Conservation (phyloP, 164 flowering plant species). For the Sextonia rubra region DNA sequence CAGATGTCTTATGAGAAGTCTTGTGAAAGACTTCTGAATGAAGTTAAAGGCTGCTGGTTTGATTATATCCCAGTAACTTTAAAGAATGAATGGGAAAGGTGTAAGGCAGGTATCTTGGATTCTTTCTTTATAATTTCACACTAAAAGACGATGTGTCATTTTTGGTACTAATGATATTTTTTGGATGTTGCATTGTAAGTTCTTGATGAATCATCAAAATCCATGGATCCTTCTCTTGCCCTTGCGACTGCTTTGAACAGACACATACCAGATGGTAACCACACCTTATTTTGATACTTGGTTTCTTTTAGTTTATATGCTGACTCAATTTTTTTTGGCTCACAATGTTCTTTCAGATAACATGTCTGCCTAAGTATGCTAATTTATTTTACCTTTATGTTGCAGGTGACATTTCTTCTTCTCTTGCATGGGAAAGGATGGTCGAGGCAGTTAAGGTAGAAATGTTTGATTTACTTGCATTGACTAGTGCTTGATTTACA, state of each 20-base stretch:
- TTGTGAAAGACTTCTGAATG: constrained; percentile 32
- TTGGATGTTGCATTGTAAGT: constrained; percentile 25
- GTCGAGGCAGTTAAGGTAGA: constrained; percentile 52
- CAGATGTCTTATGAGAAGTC: constrained; percentile 50
- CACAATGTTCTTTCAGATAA: not conserved
- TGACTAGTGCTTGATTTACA: not conserved
- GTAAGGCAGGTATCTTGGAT: constrained; percentile 39
- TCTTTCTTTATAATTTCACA: not conserved
- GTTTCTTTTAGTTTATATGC: not conserved
- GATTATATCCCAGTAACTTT: constrained; percentile 50
- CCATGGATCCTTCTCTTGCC: constrained; percentile 42
- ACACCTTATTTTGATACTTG: not conserved
- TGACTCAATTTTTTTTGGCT: not conserved
- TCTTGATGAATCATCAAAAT: constrained; percentile 37
- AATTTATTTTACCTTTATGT: not conserved
- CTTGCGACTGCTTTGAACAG: constrained; percentile 32
- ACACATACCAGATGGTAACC: constrained; percentile 28
- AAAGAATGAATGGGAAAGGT: constrained; percentile 49
- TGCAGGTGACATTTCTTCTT: constrained; percentile 33
- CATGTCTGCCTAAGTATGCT: not conserved
- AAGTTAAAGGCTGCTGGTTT: constrained; percentile 56
- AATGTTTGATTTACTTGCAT: not conserved
- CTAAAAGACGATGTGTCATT: not conserved
- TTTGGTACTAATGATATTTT: not conserved
- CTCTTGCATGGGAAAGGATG: constrained; percentile 50